Evolutionary conservation across 176 grass and related monocot species (phyloP).

Genomic region (Musa beccarii): DNA sequence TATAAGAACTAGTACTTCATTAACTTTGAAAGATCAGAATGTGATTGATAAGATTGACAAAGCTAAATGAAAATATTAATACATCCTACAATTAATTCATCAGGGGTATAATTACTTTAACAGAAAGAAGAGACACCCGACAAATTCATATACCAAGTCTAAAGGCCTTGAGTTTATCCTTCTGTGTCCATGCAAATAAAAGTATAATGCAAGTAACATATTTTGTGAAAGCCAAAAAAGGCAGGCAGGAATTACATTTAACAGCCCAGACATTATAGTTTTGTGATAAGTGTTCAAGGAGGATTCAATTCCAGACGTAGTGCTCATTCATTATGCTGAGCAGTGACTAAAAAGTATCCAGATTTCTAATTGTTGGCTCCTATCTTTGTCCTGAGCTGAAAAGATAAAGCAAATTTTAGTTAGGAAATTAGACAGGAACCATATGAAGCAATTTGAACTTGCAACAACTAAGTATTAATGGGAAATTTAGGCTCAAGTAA

Average conservation of each 20-base stretch:
- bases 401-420: background rate
- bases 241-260: slow-evolving; percentile 4
- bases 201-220: background rate
- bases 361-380: background rate
- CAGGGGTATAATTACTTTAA: background rate
- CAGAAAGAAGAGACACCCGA: background rate
- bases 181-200: background rate
- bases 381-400: background rate
- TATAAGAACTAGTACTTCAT: background rate
- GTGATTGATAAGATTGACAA: too few species aligned
- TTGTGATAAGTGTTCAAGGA: background rate
- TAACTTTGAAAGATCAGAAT: background rate
- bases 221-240: background rate
- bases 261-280: slow-evolving; percentile 3
- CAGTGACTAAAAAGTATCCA: background rate
- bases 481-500: background rate
- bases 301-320: background rate
- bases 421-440: background rate
- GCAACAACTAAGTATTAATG: background rate
- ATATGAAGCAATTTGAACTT: background rate
- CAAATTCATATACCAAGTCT: background rate
- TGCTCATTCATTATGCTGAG: background rate
- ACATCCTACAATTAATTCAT: background rate
- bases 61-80: background rate
- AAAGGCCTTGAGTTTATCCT: background rate